Percentiles rank a stretch among this genome's conserved stretches.
Conservation (phyloP, 2,329 filamentous ascomycete species). For the Colletotrichum sublineola region DNA sequence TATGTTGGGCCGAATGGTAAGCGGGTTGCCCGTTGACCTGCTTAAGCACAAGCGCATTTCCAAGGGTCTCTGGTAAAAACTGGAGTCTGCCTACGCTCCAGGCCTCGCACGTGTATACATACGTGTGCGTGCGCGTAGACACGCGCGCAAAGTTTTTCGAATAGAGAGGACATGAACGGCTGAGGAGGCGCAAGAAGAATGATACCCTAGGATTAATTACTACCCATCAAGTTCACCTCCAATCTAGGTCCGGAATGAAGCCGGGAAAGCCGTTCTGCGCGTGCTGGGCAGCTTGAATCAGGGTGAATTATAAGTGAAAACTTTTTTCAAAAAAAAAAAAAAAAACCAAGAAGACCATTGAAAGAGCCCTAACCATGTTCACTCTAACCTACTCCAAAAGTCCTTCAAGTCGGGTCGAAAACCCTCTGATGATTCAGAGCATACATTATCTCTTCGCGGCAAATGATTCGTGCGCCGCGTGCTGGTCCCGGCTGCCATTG, state of each 20-base stretch:
- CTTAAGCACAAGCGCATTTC: slow-evolving; percentile 1
- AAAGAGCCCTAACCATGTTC: background rate
- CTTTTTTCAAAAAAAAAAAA: background rate
- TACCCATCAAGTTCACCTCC: background rate
- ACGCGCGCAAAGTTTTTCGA: background rate
- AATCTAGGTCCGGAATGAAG: slow-evolving; percentile 22
- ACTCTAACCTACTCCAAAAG: background rate
- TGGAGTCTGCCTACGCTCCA: slow-evolving; percentile 3
- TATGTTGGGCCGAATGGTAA: background rate
- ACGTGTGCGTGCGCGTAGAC: background rate
- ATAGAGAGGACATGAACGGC: slow-evolving; percentile 3
- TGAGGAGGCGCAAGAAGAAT: slow-evolving; percentile 29
- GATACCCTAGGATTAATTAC: slow-evolving; percentile 42
- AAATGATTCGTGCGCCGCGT: background rate
- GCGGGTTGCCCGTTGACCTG: slow-evolving; percentile 3
- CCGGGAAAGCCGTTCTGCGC: slow-evolving; percentile 20
- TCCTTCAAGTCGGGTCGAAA: background rate
- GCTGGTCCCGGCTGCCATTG: background rate
- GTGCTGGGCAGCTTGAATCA: slow-evolving; percentile 14
- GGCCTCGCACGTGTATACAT: background rate
- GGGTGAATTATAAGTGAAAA: slow-evolving; percentile 16
- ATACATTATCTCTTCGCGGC: background rate
- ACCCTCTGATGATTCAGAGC: background rate
- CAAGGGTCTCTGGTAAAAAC: background rate
- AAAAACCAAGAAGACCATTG: background rate